phyloP scores from a whole-genome alignment of 257 asterid species.

The Solanum verrucosum region DNA sequence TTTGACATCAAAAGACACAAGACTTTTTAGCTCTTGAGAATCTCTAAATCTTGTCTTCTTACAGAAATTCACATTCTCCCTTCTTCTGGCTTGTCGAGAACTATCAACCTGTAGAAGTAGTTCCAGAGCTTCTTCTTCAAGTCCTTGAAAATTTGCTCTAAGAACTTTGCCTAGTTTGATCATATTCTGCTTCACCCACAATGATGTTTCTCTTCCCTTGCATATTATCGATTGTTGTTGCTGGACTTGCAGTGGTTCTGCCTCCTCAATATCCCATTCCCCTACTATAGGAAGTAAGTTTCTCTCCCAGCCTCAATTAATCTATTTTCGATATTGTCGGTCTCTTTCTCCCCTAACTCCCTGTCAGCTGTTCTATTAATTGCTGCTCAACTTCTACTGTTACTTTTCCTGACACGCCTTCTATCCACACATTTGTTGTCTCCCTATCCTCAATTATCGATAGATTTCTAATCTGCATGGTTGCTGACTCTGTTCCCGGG shows the following conservation, averaged over 20 bases:
- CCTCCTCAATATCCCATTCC: no score
- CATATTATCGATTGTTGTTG: background rate
- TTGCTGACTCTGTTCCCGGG: background rate
- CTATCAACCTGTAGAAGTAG: background rate
- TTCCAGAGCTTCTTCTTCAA: background rate
- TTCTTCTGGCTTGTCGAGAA: background rate
- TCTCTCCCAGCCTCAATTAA: background rate
- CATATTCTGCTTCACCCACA: background rate
- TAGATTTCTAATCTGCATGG: background rate
- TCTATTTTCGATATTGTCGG: background rate
- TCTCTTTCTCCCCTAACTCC: background rate
- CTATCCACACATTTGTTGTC: background rate
- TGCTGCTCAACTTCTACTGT: background rate
- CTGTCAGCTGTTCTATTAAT: background rate
- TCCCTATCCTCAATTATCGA: background rate
- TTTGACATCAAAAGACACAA: background rate
- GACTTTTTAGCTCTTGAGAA: background rate
- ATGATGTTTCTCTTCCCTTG: background rate
- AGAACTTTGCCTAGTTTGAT: background rate
- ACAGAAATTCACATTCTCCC: background rate
- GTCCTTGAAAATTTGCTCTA: background rate
- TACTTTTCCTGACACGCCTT: background rate
- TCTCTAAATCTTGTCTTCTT: background rate
- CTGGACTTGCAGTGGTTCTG: no score
- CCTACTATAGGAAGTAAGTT: no score